Evolutionary conservation across 2,329 filamentous ascomycete genomes (phyloP), one percentile per base, ranked within the genome.

Genomic region (Aspergillus glaucus): DNA sequence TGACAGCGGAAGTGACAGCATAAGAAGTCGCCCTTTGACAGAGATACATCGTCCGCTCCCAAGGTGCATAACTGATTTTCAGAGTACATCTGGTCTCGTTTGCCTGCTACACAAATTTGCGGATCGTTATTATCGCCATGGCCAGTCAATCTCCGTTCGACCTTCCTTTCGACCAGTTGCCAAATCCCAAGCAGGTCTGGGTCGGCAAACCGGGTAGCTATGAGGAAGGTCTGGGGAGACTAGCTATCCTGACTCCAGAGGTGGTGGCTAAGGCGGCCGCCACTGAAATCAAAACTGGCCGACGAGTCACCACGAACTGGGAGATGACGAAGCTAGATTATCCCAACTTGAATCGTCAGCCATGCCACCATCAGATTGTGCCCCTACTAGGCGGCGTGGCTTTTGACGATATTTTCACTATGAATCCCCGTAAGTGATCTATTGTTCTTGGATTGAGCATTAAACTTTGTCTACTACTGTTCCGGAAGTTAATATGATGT

Each of bases 241-340:
- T 75, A 5, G 71, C 67, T 1, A 69, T 77, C 3, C 69, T 82
- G 22, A 81, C 79, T 0, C 74, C 78, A 1, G 69, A 78, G 1
- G 64, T 76, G 1, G 76, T 81, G 3, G 71, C 74, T 5, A 66
- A 68, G 19, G 71, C 76, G 0, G 78, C 79, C 2, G 61, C 70
- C 4, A 65, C 68, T 4, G 74, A 79, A 55, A 80, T 82, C 55
- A 69, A 67, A 36, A 75, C 73, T 0, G 79, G 79, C 10, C 67
- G 67, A 17, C 70, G 77, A 28, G 72, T 80, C 21, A 75, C 75
- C 8, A 67, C 82, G 36, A 73, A 73, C 22, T 82, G 79, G 79
- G 75, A 78, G 21, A 59, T 82, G 51, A 75, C 72, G 17, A 81
- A 81, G 55, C 64, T 81, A 2, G 77, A 81, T 49, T 72, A 76